Evolutionary conservation across 2,329 filamentous ascomycete genomes (phyloP).

Genomic region (Phialophora expanda): DNA sequence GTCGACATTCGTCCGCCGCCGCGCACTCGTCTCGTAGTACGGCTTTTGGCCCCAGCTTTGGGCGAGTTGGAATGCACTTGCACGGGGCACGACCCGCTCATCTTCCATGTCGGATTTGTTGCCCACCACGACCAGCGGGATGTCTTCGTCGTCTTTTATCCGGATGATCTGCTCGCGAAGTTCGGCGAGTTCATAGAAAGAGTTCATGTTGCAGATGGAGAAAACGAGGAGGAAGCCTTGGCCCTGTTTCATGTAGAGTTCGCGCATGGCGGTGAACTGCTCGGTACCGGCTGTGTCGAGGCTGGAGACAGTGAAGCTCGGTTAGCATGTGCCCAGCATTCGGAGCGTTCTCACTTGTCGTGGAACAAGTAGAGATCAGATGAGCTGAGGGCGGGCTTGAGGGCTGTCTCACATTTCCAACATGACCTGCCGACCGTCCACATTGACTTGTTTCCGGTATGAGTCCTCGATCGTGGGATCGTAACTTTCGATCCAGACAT

Average conservation of each 20-base stretch:
- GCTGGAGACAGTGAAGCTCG: conserved; percentile 49
- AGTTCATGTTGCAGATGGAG: conserved; percentile 83
- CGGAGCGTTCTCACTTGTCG: neutral
- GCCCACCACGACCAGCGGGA: conserved; percentile 87
- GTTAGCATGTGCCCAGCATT: neutral
- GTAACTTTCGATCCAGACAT: conserved; percentile 92
- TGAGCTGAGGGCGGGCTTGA: conserved; percentile 74
- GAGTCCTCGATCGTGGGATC: conserved; percentile 89
- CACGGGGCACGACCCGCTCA: conserved; percentile 76
- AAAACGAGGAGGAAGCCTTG: conserved; percentile 92
- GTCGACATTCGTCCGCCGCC: conserved; percentile 83
- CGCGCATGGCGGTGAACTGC: conserved; percentile 73
- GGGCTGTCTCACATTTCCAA: conserved; percentile 78
- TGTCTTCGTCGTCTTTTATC: conserved; percentile 84
- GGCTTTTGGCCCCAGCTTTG: conserved; percentile 84
- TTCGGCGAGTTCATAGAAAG: conserved; percentile 79
- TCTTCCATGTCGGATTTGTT: conserved; percentile 93
- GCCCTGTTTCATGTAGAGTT: conserved; percentile 91
- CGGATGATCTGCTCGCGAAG: conserved; percentile 88
- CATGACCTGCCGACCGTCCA: conserved; percentile 87
- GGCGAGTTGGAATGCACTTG: conserved; percentile 81
- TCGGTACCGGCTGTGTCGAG: conserved; percentile 91
- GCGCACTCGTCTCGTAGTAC: conserved; percentile 88
- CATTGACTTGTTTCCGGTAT: conserved; percentile 84
- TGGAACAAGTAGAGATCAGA: conserved; percentile 62